phyloP scores from a whole-genome alignment of 768 basidiomycete species.

The Mycena indigotica region DNA sequence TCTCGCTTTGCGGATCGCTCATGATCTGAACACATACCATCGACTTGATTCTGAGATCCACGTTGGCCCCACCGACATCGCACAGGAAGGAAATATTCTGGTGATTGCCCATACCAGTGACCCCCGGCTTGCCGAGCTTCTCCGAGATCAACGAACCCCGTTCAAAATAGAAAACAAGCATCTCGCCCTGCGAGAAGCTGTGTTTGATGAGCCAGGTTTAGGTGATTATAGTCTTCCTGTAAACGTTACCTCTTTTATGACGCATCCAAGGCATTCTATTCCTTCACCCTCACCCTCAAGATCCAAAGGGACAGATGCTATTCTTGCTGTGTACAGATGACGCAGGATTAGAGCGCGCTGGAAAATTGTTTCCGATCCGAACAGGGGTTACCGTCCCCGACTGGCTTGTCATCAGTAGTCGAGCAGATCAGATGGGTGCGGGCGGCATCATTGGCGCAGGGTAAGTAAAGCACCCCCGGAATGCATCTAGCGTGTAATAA shows the following conservation, averaged over 20 bases:
- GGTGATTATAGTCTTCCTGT: conserved; percentile 32
- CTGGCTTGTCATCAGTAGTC: conserved; percentile 66
- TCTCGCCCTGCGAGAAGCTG: conserved; percentile 30
- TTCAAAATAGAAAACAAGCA: conserved; percentile 31
- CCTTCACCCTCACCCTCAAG: conserved; percentile 63
- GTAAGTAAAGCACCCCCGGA: conserved; percentile 41
- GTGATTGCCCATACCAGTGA: conserved; percentile 51
- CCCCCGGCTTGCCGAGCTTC: conserved; percentile 33
- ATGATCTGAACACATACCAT: conserved; percentile 69
- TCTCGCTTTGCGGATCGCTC: conserved; percentile 65
- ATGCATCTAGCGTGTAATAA: not conserved
- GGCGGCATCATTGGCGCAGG: conserved; percentile 79
- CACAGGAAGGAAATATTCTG: conserved; percentile 54
- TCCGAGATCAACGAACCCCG: conserved; percentile 36
- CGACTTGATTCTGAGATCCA: conserved; percentile 68
- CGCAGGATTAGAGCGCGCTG: conserved; percentile 64
- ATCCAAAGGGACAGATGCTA: conserved; percentile 38
- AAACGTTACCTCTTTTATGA: not conserved
- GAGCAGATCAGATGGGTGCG: conserved; percentile 61
- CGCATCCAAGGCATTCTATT: conserved; percentile 53
- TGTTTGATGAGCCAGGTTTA: conserved; percentile 31
- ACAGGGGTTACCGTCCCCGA: conserved; percentile 79
- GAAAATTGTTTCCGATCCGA: conserved; percentile 79
- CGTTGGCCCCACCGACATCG: conserved; percentile 40
- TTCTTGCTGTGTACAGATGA: conserved; percentile 63